Conservation (phyloP, 352 stramenopile species). For the Globisporangium cederbergense region DNA sequence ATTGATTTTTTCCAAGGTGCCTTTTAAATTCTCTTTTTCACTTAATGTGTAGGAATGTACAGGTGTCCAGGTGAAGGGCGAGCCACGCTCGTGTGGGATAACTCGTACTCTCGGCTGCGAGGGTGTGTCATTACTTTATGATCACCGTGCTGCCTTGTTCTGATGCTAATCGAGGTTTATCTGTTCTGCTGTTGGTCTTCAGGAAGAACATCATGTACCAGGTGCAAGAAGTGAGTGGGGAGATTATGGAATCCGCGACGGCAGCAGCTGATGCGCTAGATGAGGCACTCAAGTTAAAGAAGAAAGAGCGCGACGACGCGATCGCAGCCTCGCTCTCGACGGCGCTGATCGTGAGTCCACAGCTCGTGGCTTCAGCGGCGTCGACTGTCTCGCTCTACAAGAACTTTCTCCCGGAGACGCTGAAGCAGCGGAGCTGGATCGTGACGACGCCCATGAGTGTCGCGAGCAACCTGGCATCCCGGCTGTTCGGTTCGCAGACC, state of each 20-base stretch:
- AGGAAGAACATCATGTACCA: slow-evolving; percentile 82
- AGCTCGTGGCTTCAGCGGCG: slow-evolving; percentile 4
- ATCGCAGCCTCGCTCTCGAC: slow-evolving; percentile 27
- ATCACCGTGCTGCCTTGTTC: neutral
- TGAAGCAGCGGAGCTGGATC: slow-evolving; percentile 62
- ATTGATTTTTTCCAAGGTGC: neutral
- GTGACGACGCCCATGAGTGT: slow-evolving; percentile 61
- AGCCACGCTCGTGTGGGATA: slow-evolving; percentile 73
- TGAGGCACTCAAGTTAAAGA: slow-evolving; percentile 55
- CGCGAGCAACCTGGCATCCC: slow-evolving; percentile 55
- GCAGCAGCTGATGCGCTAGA: slow-evolving; percentile 69
- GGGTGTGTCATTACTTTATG: slow-evolving; percentile 29
- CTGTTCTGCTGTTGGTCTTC: neutral
- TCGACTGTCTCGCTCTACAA: slow-evolving; percentile 32
- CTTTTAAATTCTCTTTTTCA: neutral
- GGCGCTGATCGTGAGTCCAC: slow-evolving; percentile 35
- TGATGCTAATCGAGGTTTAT: neutral
- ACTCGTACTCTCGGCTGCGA: slow-evolving; percentile 74
- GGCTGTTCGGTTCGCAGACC: slow-evolving; percentile 59
- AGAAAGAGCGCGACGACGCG: slow-evolving; percentile 36
- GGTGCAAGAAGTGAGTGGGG: slow-evolving; percentile 57
- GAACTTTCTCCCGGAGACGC: slow-evolving; percentile 41
- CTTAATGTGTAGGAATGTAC: slow-evolving; percentile 36
- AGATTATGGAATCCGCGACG: slow-evolving; percentile 71
- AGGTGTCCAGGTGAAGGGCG: slow-evolving; percentile 50